Percentiles rank a stretch among this genome's conserved stretches.
phyloP scores from a whole-genome alignment of 2,329 filamentous ascomycete genomes.

The Tothia fuscella region DNA sequence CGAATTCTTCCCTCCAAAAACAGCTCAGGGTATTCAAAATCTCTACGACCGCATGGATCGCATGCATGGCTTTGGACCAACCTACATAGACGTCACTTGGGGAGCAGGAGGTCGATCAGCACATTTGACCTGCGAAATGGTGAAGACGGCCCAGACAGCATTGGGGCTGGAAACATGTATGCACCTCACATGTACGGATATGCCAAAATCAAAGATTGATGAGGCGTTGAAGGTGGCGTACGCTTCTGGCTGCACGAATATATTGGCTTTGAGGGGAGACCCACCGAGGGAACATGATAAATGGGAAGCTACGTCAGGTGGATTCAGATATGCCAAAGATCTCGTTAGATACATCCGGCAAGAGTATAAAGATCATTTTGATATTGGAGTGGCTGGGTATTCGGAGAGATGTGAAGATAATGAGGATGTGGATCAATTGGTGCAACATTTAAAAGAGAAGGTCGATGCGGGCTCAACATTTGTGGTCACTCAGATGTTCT shows the following conservation, averaged over 20 bases:
- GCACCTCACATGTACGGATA: conserved; percentile 97
- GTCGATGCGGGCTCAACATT: conserved; percentile 88
- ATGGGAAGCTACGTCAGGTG: conserved; percentile 78
- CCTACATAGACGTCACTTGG: conserved; percentile 98
- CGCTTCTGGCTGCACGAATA: conserved; percentile 93
- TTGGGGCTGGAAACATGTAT: conserved; percentile 97
- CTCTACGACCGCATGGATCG: conserved; percentile 99
- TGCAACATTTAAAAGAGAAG: conserved; percentile 94
- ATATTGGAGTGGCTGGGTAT: conserved; percentile 95
- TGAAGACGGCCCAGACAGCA: conserved; percentile 84
- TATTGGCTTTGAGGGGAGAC: conserved; percentile 84
- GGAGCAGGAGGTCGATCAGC: conserved; percentile 87
- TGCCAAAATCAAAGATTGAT: conserved; percentile 87
- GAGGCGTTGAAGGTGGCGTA: conserved; percentile 79
- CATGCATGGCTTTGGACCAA: conserved; percentile 88
- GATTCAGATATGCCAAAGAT: conserved; percentile 87
- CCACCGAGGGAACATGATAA: conserved; percentile 87
- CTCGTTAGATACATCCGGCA: conserved; percentile 73
- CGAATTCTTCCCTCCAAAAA: conserved; percentile 98
- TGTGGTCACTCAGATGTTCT: conserved; percentile 98
- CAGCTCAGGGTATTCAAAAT: conserved; percentile 93
- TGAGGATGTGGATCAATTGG: conserved; percentile 68
- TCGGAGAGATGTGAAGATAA: conserved; percentile 94
- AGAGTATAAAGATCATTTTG: conserved; percentile 79
- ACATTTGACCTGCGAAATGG: conserved; percentile 93